phyloP scores from a whole-genome alignment of 352 stramenopile species.

The Globisporangium rhizosaccharum region DNA sequence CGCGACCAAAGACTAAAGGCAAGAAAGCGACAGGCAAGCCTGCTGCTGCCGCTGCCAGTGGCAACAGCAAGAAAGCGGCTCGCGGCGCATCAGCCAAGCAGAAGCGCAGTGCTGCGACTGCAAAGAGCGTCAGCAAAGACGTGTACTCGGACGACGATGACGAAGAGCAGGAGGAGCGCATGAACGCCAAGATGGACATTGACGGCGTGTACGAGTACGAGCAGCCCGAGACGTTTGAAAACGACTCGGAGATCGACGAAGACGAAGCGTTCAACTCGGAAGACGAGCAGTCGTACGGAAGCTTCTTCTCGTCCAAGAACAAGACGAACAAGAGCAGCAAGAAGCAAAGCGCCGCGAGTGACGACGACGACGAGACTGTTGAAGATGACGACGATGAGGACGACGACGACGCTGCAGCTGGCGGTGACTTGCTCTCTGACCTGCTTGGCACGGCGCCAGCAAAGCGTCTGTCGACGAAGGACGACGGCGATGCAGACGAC shows the following conservation, averaged over 20 bases:
- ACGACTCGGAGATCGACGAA: slow-evolving; percentile 93
- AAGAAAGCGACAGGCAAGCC: slow-evolving; percentile 11
- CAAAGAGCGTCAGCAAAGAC: slow-evolving; percentile 34
- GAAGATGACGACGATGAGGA: slow-evolving; percentile 23
- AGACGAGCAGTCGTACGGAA: slow-evolving; percentile 86
- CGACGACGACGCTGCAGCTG: slow-evolving; percentile 44
- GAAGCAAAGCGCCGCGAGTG: slow-evolving; percentile 12
- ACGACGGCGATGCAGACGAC: slow-evolving; percentile 22
- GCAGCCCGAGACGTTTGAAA: slow-evolving; percentile 61
- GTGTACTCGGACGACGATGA: slow-evolving; percentile 82
- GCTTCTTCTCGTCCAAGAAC: slow-evolving; percentile 59
- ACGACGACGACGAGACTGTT: slow-evolving; percentile 21
- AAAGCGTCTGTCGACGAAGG: slow-evolving; percentile 43
- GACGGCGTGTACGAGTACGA: slow-evolving; percentile 83
- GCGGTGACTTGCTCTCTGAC: slow-evolving; percentile 69
- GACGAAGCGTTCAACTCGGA: slow-evolving; percentile 94
- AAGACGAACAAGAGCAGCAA: slow-evolving; percentile 15
- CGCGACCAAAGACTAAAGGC: slow-evolving; percentile 17
- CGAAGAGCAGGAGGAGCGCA: slow-evolving; percentile 54
- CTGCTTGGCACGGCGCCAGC: slow-evolving; percentile 58
- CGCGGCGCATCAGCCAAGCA: slow-evolving; percentile 11
- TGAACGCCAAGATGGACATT: slow-evolving; percentile 69
- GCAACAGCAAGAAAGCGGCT: slow-evolving; percentile 19
- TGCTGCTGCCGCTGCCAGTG: neutral
- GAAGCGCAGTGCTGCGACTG: slow-evolving; percentile 13